Conservation (phyloP, 768 basidiomycete species). For the Boletus coccyginus region DNA sequence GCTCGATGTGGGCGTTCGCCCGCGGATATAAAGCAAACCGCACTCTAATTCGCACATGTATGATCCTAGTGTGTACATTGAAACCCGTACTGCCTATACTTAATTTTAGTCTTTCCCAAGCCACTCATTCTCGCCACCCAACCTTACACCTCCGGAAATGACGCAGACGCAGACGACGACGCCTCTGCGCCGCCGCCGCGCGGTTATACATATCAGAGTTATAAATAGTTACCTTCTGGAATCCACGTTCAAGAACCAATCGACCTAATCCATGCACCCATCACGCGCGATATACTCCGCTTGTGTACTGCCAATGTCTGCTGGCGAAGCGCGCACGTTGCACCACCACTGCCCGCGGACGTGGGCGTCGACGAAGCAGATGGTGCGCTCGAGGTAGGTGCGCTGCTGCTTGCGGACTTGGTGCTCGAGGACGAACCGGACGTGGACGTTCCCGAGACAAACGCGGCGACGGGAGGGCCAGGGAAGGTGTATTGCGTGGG, state of each 20-base stretch:
- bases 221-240: neutral
- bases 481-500: slow-evolving; percentile 46
- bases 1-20: too few species aligned
- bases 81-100: neutral
- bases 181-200: neutral
- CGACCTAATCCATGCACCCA: slow-evolving; percentile 24
- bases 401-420: neutral
- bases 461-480: slow-evolving; percentile 47
- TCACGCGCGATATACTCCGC: slow-evolving; percentile 9
- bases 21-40: neutral
- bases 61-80: neutral
- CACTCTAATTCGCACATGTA: neutral
- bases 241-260: slow-evolving; percentile 9
- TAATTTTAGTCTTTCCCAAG: neutral
- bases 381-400: slow-evolving; percentile 1
- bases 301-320: slow-evolving; percentile 18
- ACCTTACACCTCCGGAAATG: neutral
- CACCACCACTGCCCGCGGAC: slow-evolving; percentile 2
- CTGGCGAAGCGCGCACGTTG: slow-evolving; percentile 19
- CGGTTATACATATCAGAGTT: neutral
- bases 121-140: neutral
- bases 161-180: neutral
- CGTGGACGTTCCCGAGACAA: slow-evolving; percentile 29
- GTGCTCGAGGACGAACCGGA: slow-evolving; percentile 11
- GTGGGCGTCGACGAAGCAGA: slow-evolving; percentile 4